phyloP scores from a whole-genome alignment of 352 stramenopile species.

The Thraustotheca clavata region DNA sequence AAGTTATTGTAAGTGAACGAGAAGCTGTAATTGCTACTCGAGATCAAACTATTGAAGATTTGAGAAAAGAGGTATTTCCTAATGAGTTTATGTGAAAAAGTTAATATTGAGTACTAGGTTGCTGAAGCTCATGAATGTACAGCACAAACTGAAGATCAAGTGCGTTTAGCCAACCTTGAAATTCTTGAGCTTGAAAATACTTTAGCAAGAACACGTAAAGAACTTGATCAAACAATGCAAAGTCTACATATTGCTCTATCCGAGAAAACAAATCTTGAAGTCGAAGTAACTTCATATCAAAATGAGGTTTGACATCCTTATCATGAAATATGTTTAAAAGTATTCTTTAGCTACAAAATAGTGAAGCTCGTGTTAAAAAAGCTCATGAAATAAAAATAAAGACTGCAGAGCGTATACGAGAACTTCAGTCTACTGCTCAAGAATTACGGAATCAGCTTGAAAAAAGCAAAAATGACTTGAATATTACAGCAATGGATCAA shows the following conservation, averaged over 20 bases:
- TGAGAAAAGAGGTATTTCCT: not conserved
- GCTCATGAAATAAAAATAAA: slow-evolving; percentile 1
- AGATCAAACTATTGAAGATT: not conserved
- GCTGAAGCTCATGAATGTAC: not conserved
- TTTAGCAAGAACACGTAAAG: slow-evolving; percentile 47
- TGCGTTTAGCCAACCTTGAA: slow-evolving; percentile 54
- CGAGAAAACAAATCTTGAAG: slow-evolving; percentile 45
- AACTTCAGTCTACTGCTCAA: slow-evolving; percentile 18
- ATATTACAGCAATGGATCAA: slow-evolving; percentile 53
- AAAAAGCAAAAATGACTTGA: slow-evolving; percentile 44
- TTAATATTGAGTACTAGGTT: not conserved
- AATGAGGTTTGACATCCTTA: not conserved
- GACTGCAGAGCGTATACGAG: slow-evolving; percentile 7
- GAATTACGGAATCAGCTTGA: slow-evolving; percentile 46
- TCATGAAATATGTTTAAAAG: too few relatives aligned
- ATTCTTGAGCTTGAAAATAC: slow-evolving; percentile 60
- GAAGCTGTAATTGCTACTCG: not conserved
- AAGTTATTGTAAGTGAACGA: not conserved
- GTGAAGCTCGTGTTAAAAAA: not conserved
- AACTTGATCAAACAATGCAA: slow-evolving; percentile 44
- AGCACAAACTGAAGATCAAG: slow-evolving; percentile 30
- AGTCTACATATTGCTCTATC: slow-evolving; percentile 58
- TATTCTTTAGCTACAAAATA: slow-evolving; percentile 2
- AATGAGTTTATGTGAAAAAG: not conserved
- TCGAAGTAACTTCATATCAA: slow-evolving; percentile 31